These are phyloP conservation scores for Colletotrichum tanaceti DNA, from an alignment of 2,329 filamentous ascomycete species.

Conservation along the genomic window DNA sequence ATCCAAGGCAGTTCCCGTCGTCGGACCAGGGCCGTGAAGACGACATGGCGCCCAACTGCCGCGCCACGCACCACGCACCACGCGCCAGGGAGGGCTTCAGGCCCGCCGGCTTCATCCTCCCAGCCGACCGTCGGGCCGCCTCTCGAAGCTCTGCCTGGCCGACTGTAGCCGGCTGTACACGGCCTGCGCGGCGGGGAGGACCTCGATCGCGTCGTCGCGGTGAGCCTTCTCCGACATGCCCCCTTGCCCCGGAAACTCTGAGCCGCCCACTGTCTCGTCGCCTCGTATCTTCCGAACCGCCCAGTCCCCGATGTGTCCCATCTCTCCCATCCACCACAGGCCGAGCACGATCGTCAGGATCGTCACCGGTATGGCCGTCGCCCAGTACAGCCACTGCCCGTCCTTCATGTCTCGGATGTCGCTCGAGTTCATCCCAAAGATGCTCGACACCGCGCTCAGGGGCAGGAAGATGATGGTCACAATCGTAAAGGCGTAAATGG, in stretches of 20 bases:
- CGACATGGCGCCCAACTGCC: constrained; percentile 5
- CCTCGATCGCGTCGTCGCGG: constrained; percentile 10
- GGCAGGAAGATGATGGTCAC: constrained; percentile 63
- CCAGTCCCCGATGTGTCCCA: constrained; percentile 50
- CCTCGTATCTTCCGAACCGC: constrained; percentile 19
- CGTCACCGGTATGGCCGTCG: constrained; percentile 59
- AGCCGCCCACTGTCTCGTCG: constrained; percentile 1
- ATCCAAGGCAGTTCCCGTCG: constrained; percentile 25
- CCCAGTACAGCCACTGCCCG: constrained; percentile 64
- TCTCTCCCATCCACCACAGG: constrained; percentile 58
- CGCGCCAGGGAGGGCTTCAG: neutral
- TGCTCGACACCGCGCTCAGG: constrained; percentile 58
- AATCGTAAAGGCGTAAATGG: constrained; percentile 62
- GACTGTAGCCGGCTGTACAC: constrained; percentile 19
- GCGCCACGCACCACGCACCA: neutral
- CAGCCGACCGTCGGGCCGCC: constrained; percentile 7
- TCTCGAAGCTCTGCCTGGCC: constrained; percentile 22
- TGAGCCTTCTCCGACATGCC: constrained; percentile 23
- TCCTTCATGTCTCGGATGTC: constrained; percentile 63
- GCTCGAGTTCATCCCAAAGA: constrained; percentile 65
- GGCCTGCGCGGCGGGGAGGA: neutral
- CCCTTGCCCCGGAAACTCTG: constrained; percentile 4
- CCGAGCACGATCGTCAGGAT: constrained; percentile 54
- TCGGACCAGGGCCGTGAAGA: neutral
- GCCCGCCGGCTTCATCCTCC: constrained; percentile 52